Conservation (phyloP, 2,329 filamentous ascomycete genomes). For the Colletotrichum sp. region DNA sequence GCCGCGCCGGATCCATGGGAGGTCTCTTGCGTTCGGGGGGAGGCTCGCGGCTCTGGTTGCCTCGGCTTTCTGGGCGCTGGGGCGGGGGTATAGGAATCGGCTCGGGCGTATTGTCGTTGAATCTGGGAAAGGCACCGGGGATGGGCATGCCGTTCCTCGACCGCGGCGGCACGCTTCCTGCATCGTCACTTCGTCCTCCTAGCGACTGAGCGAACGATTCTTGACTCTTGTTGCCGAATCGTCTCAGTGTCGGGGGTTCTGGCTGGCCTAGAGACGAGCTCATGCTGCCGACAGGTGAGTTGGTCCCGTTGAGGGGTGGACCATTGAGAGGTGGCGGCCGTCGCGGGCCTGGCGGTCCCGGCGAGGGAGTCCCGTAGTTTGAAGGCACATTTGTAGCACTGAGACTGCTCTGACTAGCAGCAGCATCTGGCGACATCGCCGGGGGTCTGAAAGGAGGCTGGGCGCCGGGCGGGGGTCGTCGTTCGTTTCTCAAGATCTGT, state of each 20-base stretch:
- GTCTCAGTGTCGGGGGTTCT: constrained; percentile 48
- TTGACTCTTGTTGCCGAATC: constrained; percentile 62
- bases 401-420: constrained; percentile 24
- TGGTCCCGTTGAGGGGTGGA: constrained; percentile 15
- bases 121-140: constrained; percentile 41
- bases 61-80: constrained; percentile 28
- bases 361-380: constrained; percentile 38
- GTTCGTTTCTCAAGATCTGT: constrained; percentile 68
- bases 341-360: constrained; percentile 22
- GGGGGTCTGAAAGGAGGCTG: constrained; percentile 10
- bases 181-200: constrained; percentile 54
- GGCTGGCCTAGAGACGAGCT: constrained; percentile 52
- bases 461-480: constrained; percentile 36
- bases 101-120: constrained; percentile 30
- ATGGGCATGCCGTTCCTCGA: constrained; percentile 56
- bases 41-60: constrained; percentile 34
- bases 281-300: constrained; percentile 56
- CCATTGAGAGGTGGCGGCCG: constrained; percentile 16
- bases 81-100: constrained; percentile 28
- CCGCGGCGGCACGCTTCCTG: constrained; percentile 53
- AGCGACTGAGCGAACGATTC: constrained; percentile 60
- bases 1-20: constrained; percentile 66
- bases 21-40: constrained; percentile 70
- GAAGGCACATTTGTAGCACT: constrained; percentile 23
- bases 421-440: constrained; percentile 10